These are phyloP conservation scores for Phellinidium pouzarii DNA, from an alignment of 1,284 basidiomycete genomes.

Conservation along the genomic window DNA sequence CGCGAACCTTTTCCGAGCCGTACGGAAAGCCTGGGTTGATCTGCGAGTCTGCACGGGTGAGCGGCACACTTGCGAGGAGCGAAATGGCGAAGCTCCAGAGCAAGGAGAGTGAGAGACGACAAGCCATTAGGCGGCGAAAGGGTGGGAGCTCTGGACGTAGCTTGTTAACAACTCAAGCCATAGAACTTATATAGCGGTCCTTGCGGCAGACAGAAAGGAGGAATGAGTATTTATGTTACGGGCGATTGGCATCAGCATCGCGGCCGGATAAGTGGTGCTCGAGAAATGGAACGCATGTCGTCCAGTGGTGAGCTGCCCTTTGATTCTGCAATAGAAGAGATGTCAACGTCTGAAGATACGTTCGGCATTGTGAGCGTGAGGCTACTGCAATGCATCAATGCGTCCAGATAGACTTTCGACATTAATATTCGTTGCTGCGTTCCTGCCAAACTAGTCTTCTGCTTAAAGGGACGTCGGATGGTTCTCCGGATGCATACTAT, in stretches of 20 bases:
- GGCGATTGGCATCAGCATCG: too few relatives aligned
- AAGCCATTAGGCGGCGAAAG: neutral
- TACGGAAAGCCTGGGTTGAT: slow-evolving; percentile 40
- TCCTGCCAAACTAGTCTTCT: too few relatives aligned
- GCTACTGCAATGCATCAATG: too few relatives aligned
- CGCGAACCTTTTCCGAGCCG: slow-evolving; percentile 55
- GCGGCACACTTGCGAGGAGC: slow-evolving; percentile 17
- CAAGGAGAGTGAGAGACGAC: neutral
- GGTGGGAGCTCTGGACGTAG: neutral
- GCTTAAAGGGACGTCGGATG: too few relatives aligned
- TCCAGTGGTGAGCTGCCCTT: too few relatives aligned
- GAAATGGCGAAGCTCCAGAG: neutral
- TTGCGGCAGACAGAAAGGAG: neutral
- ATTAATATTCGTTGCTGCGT: too few relatives aligned
- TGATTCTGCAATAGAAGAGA: too few relatives aligned
- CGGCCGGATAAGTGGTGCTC: too few relatives aligned
- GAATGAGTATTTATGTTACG: neutral
- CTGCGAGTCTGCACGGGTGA: slow-evolving; percentile 20
- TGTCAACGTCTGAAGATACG: too few relatives aligned
- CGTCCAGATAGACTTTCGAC: too few relatives aligned
- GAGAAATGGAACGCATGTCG: neutral
- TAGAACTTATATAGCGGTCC: neutral
- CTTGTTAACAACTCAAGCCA: neutral
- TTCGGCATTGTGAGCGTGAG: too few relatives aligned
- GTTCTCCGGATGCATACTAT: too few relatives aligned